Evolutionary conservation across 371 early-diverging fungal genomes (phyloP).

Genomic region (Mortierella sp.): DNA sequence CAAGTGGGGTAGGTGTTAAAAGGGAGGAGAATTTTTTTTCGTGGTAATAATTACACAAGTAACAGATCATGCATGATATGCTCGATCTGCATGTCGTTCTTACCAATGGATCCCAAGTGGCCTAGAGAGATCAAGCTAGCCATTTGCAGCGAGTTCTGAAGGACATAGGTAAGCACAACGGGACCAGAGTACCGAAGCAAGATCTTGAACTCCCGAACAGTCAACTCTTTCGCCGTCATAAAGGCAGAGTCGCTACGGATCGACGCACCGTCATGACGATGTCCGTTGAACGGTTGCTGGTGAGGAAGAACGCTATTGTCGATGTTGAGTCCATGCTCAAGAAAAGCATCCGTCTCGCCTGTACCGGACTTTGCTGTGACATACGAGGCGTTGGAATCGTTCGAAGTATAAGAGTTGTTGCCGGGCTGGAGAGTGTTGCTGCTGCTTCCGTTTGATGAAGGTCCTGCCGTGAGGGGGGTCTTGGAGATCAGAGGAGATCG

Average conservation of each 20-base stretch:
- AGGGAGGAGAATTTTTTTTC: neutral
- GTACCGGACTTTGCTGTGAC: conserved; percentile 12
- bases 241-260: neutral
- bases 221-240: conserved; percentile 19
- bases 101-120: conserved; percentile 64
- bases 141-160: conserved; percentile 75
- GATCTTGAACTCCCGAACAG: conserved; percentile 40
- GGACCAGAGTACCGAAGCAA: conserved; percentile 68
- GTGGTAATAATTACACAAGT: neutral
- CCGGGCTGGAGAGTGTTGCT: conserved; percentile 10
- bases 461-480: conserved; percentile 10
- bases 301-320: neutral
- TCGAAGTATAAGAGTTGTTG: conserved; percentile 26
- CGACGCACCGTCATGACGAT: neutral
- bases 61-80: neutral
- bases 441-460: neutral
- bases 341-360: conserved; percentile 11
- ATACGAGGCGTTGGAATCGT: conserved; percentile 11
- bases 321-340: conserved; percentile 10
- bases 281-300: neutral
- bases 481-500: conserved; percentile 36
- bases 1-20: neutral
- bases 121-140: conserved; percentile 74
- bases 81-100: conserved; percentile 16
- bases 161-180: conserved; percentile 71